These are phyloP conservation scores for Borovskyia barvae DNA, from an alignment of 208 protist genomes.

Conservation along the genomic window DNA sequence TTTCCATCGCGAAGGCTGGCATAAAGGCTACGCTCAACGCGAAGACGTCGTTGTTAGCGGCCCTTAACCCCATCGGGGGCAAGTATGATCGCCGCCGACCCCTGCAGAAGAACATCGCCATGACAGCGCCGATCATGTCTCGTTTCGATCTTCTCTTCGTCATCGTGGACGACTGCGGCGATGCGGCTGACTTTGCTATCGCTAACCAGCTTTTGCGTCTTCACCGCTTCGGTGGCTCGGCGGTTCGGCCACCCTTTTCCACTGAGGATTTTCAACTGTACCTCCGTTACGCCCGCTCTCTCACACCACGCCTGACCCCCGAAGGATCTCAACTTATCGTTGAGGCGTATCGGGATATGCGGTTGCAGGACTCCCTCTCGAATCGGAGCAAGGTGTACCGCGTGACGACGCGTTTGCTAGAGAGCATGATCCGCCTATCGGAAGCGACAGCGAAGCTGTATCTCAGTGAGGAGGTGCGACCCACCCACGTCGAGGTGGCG, in stretches of 20 bases:
- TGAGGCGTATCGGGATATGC: slow-evolving; percentile 90
- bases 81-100: slow-evolving; percentile 94
- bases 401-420: slow-evolving; percentile 99
- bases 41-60: slow-evolving; percentile 97
- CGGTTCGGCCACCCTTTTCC: slow-evolving; percentile 70
- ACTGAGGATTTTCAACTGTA: slow-evolving; percentile 92
- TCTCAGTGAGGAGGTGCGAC: slow-evolving; percentile 87
- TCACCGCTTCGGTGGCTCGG: slow-evolving; percentile 86
- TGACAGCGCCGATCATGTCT: slow-evolving; percentile 98
- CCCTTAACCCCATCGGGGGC: slow-evolving; percentile 98
- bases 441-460: slow-evolving; percentile 98
- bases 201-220: slow-evolving; percentile 96
- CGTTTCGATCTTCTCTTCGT: slow-evolving; percentile 99
- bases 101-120: slow-evolving; percentile 93
- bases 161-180: slow-evolving; percentile 97
- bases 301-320: slow-evolving; percentile 88
- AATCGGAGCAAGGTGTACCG: slow-evolving; percentile 93
- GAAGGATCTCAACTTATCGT: slow-evolving; percentile 89
- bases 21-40: slow-evolving; percentile 99
- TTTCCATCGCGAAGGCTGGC: slow-evolving; percentile 98
- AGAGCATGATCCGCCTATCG: slow-evolving; percentile 98
- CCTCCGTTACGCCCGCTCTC: slow-evolving; percentile 88
- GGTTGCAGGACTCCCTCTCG: slow-evolving; percentile 88
- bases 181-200: slow-evolving; percentile 96
- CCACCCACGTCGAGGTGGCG: slow-evolving; percentile 78